phyloP scores from a whole-genome alignment of 2,329 filamentous ascomycete genomes.

The Gliomastix tumulicola region DNA sequence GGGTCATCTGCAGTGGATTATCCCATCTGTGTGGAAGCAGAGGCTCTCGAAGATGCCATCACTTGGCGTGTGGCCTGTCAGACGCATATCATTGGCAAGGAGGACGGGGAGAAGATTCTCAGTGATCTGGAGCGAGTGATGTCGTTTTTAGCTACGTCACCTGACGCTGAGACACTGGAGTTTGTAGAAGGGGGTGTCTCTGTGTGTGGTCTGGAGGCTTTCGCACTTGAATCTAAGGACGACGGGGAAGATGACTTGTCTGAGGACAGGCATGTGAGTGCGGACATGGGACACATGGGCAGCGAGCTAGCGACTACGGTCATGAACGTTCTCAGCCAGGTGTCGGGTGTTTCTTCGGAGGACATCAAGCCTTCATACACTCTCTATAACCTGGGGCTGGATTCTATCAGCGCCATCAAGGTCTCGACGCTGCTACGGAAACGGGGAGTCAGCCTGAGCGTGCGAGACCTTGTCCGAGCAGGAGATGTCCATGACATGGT shows the following conservation, averaged over 20 bases:
- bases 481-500: conserved; percentile 61
- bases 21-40: conserved; percentile 75
- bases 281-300: too few species aligned
- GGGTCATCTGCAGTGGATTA: conserved; percentile 69
- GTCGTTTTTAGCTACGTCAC: conserved; percentile 40
- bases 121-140: conserved; percentile 53
- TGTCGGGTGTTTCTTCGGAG: conserved; percentile 53
- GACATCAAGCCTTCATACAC: conserved; percentile 56
- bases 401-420: conserved; percentile 90
- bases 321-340: conserved; percentile 38
- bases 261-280: conserved; percentile 1
- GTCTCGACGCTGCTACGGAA: conserved; percentile 64
- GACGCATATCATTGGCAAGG: conserved; percentile 38
- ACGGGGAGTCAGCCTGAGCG: conserved; percentile 52
- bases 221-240: too few species aligned
- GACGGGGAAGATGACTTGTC: neutral
- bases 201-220: conserved; percentile 53
- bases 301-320: conserved; percentile 27
- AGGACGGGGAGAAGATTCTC: conserved; percentile 44
- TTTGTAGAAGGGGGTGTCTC: conserved; percentile 47
- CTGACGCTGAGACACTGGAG: conserved; percentile 43
- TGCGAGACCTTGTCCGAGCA: conserved; percentile 64
- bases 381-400: conserved; percentile 79
- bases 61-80: conserved; percentile 70
- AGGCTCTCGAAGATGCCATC: conserved; percentile 47